Base-by-base conservation (phyloP, 495 filamentous ascomycete genomes). In the Chaetomium cochliodes region DNA sequence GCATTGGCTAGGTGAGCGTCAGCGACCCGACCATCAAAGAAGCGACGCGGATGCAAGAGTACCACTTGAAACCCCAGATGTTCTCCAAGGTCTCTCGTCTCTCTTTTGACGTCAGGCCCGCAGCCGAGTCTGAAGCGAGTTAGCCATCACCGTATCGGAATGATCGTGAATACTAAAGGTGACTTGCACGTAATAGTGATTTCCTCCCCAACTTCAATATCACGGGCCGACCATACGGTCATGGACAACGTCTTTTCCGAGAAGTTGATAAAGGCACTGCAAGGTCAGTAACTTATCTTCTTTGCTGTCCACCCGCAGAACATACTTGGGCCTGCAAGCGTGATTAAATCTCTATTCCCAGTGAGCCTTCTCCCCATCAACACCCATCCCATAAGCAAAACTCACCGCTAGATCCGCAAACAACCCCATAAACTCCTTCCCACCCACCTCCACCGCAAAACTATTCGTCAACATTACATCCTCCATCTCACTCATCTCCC, bases 381-480 rank as follows among this genome's bases (percentile, higher is more conserved):
- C 33, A 26, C 54, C 54, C 23, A 5, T 18, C 9, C 20, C 54
- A 57, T 23, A 57, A 4, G n/a, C 18, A 59, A 42, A 25, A 12
- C 76, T 67, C 52, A 78, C 76, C 50, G 76, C 70, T 42, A 70
- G 46, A 47, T 74, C 70, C 0, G 69, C 68, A 59, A 74, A 73
- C 30, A 78, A 39, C 18, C 63, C 73, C 57, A 77, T 67, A 18
- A 67, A 74, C 25, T 65, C 59, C 56, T 67, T 64, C 26, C 67
- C 70, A 4, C 64, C 68, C 5, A 78, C 52, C 50, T 51, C 52
- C 3, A 76, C 68, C 16, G 63, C 71, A 65, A 78, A 78, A 18
- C 72, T 71, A 47, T 78, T 78, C 80, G 90, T 91, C 16, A 87
- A 80, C 65, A 90, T 82, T 20, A 91, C 80, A 75, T 93, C 91